Conservation (phyloP, 164 flowering plant species). For the Pachysandra terminalis region DNA sequence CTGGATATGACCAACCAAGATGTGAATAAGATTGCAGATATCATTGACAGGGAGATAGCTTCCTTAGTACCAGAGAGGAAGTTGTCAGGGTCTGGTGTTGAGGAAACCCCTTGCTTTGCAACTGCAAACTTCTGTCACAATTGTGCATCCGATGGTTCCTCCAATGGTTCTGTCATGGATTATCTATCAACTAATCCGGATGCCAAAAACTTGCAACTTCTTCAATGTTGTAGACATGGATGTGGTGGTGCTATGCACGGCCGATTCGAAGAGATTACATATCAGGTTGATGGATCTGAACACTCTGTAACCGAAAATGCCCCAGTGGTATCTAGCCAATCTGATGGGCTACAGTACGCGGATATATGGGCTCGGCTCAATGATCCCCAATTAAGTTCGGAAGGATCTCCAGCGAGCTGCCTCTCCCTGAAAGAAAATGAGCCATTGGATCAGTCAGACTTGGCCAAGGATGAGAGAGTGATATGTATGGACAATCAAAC, state of each 20-base stretch:
- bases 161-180: conserved; percentile 45
- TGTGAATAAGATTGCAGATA: conserved; percentile 74
- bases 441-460: conserved; percentile 12
- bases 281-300: conserved; percentile 49
- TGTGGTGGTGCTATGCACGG: conserved; percentile 78
- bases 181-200: conserved; percentile 31
- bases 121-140: conserved; percentile 33
- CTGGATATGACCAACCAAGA: conserved; percentile 86
- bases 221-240: conserved; percentile 41
- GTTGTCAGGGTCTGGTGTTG: conserved; percentile 29
- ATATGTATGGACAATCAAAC: conserved; percentile 19
- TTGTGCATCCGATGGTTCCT: conserved; percentile 46
- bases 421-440: conserved; percentile 35
- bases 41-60: conserved; percentile 88
- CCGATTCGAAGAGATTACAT: conserved; percentile 74
- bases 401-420: conserved; percentile 35
- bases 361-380: conserved; percentile 48
- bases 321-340: conserved; percentile 29
- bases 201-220: conserved; percentile 26
- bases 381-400: conserved; percentile 44
- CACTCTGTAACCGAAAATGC: conserved; percentile 34
- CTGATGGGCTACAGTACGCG: conserved; percentile 22
- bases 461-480: conserved; percentile 21
- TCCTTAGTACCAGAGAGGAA: conserved; percentile 82
- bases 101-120: conserved; percentile 27